Evolutionary conservation across 352 stramenopile species (phyloP).

Genomic region (Pythium coloratum): DNA sequence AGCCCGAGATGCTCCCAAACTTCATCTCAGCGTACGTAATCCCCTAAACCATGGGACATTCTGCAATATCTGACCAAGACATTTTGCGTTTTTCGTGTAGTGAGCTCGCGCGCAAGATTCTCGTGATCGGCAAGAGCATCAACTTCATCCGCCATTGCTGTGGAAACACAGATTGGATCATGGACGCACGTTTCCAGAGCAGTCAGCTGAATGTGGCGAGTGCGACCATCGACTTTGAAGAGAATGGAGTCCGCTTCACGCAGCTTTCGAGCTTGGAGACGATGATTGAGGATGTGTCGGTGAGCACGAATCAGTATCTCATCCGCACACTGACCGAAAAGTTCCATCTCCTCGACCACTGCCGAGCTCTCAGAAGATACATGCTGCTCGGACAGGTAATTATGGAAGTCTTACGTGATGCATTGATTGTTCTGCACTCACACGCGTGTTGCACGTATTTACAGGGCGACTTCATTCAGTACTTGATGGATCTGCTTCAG

Average conservation of each 20-base stretch:
- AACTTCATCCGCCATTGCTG: constrained; percentile 98
- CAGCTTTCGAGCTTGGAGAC: constrained; percentile 68
- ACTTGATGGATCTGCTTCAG: constrained; percentile 93
- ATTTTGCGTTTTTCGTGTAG: constrained; percentile 30
- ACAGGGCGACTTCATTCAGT: constrained; percentile 96
- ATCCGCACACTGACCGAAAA: constrained; percentile 93
- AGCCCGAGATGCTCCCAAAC: constrained; percentile 81
- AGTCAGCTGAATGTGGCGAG: constrained; percentile 35
- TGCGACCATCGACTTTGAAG: constrained; percentile 49
- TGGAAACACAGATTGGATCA: constrained; percentile 84
- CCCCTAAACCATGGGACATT: neutral
- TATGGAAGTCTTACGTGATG: neutral
- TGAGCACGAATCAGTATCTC: constrained; percentile 86
- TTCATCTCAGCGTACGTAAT: constrained; percentile 81
- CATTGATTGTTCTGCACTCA: neutral
- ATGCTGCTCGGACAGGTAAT: constrained; percentile 95
- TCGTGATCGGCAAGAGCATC: constrained; percentile 97
- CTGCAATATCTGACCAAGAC: neutral
- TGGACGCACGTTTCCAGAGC: constrained; percentile 44
- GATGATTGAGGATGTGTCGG: constrained; percentile 80
- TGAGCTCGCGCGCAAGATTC: constrained; percentile 91
- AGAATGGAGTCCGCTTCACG: constrained; percentile 66
- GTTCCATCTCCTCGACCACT: constrained; percentile 94
- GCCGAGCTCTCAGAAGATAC: constrained; percentile 96
- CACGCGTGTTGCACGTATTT: neutral